Evolutionary conservation across 768 basidiomycete species (phyloP), one percentile per base, ranked within the genome.

Genomic region (Auricularia sp.): DNA sequence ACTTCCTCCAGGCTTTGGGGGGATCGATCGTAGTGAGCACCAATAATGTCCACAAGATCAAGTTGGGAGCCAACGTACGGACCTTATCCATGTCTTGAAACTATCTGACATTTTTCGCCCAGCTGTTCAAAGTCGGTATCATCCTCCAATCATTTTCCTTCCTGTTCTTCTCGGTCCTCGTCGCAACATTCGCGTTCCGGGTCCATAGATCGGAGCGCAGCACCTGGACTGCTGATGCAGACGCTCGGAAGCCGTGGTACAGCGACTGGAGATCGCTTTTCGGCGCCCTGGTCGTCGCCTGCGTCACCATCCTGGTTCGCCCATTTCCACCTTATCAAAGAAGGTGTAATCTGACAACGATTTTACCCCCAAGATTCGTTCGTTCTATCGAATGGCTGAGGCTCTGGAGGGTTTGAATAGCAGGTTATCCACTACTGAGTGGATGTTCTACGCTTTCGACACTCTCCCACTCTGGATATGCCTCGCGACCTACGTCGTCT

Each of bases 371-470:
- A 14, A 74, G 70, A 71, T 75, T 64, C 77, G 77, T 3, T 75
- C 73, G 29, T 64, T 71, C 18, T 78, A 73, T 69, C 75, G 77
- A 47, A 69, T 75, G 18, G 76, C 80, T 14, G 88, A 91, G 68
- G 77, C 84, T 35, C 81, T 83, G 3, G 76, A 87, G 72, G 89
- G 89, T 18, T 88, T 77, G 71, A 65, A 72, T 24, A 86, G 86
- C 2, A 75, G 76, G 42, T 78, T 90, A 21, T 79, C 82, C 4
- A 84, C 79, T 1, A 81, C 80, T 3, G 87, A 90, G 71, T 73
- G 71, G 3, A 83, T 79, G 68, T 89, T 91, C 72, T 91, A 89
- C 70, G 81, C 75, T 1, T 76, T 90, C 44, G 85, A 92, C 71
- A 82, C 86, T 0, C 76, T 89, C 3, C 88, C 88, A 7, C 77